Evolutionary conservation across 345 rosid species (phyloP), one percentile per base, ranked within the genome.

Genomic region (Eucalyptus pumila): DNA sequence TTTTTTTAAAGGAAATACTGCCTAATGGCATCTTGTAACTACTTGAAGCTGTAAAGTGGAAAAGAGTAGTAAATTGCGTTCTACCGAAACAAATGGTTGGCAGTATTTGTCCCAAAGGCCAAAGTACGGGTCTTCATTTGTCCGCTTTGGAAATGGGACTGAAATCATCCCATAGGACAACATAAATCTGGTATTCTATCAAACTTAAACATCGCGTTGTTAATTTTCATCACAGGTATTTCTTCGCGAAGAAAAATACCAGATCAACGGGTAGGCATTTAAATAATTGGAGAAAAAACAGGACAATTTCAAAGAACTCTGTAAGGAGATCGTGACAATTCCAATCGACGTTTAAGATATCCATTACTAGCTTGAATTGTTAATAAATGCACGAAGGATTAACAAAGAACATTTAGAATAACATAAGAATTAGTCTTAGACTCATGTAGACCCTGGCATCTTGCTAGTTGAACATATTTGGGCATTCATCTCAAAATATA

Each of bases 381-480:
- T 62, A 14, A 62, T 6, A 30, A 60, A 62, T 65, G 34, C 72
- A 65, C 7, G 0, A 65, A 4, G n/a, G 14, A 62, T 30, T 62
- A 62, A 6, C 72, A 65, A n/a, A n/a, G 1, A 65, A 4, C 19
- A n/a, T 60, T 60, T 60, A 11, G 16, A 60, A n/a, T 14, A 30
- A 65, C 37, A n/a, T 4, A n/a, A 15, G 9, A 67, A 67, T n/a
- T 67, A 32, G 6, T 14, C n/a, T n/a, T 62, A 15, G 80, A 32
- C 40, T 14, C 5, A 2, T 45, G 47, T 45, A 45, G 47, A 45
- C 1, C 0, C 47, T 45, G 6, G 1, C 40, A 32, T 15, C 6
- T 8, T 15, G 80, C 80, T 15, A 8, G 23, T 15, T 67, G 40
- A 67, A 15, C 80, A 67, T 67, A n/a, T 15, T n/a, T 32, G 6